A percentile compares a stretch with the other conserved stretches of the same genome.
Evolutionary conservation across 225 moss, liverwort and hornwort species (phyloP).

Genomic region (Pseudisothecium myosuroides): DNA sequence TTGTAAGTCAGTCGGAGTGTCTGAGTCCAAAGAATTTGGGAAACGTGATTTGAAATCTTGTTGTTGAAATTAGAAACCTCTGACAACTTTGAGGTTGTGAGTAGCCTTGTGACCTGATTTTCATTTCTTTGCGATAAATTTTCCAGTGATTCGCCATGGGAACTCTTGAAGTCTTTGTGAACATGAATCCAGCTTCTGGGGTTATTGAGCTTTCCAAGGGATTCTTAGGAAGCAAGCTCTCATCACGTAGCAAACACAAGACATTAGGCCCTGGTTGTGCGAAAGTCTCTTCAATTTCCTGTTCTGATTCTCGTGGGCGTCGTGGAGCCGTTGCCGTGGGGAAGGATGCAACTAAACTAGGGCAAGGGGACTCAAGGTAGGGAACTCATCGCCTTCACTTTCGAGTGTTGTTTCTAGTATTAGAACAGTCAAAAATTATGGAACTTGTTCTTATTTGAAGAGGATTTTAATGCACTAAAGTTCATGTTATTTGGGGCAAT

Average conservation of each 20-base stretch:
- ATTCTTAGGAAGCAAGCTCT: conserved; percentile 5
- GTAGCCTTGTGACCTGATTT: background rate
- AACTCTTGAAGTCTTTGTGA: background rate
- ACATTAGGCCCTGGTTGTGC: background rate
- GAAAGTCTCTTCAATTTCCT: background rate
- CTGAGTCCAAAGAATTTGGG: background rate
- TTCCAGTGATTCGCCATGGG: background rate
- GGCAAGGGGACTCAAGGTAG: background rate
- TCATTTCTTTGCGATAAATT: background rate
- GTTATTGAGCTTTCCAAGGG: background rate
- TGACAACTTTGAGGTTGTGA: background rate
- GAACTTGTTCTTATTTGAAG: background rate
- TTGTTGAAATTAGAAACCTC: background rate
- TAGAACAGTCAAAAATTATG: background rate
- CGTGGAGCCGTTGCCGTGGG: background rate
- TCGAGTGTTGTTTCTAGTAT: background rate
- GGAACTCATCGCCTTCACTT: background rate
- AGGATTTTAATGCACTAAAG: background rate
- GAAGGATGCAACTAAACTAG: background rate
- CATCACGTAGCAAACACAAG: background rate
- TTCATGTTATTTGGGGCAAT: background rate
- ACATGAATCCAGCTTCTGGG: conserved; percentile 1
- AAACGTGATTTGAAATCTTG: background rate
- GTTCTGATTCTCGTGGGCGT: background rate
- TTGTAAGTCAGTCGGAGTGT: background rate